A percentile compares a stretch with the other conserved stretches of the same genome.
These are phyloP conservation scores for Bathelium albidoporum DNA, from an alignment of 495 filamentous ascomycete species.

Conservation along the genomic window DNA sequence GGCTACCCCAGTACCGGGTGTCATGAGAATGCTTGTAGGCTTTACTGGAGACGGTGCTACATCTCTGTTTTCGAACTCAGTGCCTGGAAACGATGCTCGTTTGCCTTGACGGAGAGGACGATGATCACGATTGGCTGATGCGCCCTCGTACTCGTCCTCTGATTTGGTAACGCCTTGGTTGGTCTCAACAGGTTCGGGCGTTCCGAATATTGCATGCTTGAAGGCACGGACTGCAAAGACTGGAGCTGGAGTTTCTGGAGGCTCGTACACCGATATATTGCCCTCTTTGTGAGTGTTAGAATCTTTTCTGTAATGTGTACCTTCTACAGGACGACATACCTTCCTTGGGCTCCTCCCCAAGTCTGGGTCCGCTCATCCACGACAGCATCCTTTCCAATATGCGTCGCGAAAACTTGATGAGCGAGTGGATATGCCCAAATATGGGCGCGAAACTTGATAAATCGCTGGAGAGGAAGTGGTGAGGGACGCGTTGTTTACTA, in stretches of 20 bases:
- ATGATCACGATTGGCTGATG: neutral
- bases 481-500: constrained; percentile 1
- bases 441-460: neutral
- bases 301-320: neutral
- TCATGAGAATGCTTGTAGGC: constrained; percentile 63
- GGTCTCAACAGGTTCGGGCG: constrained; percentile 47
- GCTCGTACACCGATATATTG: constrained; percentile 36
- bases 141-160: constrained; percentile 9
- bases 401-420: neutral
- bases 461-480: neutral
- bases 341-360: constrained; percentile 12
- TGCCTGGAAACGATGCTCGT: constrained; percentile 16
- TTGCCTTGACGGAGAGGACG: neutral
- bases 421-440: neutral
- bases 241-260: constrained; percentile 85
- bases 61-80: constrained; percentile 1
- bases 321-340: neutral
- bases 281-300: constrained; percentile 13
- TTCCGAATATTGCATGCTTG: constrained; percentile 84
- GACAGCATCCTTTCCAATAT: constrained; percentile 24
- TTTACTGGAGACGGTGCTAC: constrained; percentile 50
- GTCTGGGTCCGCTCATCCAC: constrained; percentile 28
- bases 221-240: constrained; percentile 90
- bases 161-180: constrained; percentile 11
- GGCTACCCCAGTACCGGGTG: constrained; percentile 69